Conservation (phyloP, 2,329 filamentous ascomycete species). For the Nemania serpens region DNA sequence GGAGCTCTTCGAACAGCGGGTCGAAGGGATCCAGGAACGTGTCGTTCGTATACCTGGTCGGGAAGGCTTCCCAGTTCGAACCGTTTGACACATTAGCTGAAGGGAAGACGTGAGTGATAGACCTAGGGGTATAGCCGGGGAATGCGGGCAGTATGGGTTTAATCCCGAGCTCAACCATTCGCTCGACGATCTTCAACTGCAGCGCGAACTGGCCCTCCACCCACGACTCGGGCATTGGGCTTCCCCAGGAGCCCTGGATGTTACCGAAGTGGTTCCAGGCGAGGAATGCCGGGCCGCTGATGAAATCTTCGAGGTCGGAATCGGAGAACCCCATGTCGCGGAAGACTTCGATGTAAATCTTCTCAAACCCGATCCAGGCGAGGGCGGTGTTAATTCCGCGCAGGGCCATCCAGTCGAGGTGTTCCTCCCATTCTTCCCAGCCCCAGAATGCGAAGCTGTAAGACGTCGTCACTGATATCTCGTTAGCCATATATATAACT, state of each 20-base stretch:
- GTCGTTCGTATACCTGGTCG: constrained; percentile 23
- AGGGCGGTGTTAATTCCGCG: constrained; percentile 27
- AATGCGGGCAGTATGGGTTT: constrained; percentile 30
- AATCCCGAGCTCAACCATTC: constrained; percentile 31
- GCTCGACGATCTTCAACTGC: constrained; percentile 25
- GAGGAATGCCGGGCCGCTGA: constrained; percentile 28
- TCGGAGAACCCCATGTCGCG: constrained; percentile 28
- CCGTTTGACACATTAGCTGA: constrained; percentile 28
- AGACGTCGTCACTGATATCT: constrained; percentile 27
- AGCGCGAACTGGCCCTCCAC: constrained; percentile 26
- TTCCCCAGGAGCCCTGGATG: constrained; percentile 30
- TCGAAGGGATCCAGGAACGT: constrained; percentile 31
- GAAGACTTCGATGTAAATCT: constrained; percentile 31
- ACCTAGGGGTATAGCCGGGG: constrained; percentile 23
- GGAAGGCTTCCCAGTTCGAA: constrained; percentile 27
- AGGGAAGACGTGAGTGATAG: constrained; percentile 23
- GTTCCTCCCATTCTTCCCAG: constrained; percentile 29
- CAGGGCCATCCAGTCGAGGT: constrained; percentile 31
- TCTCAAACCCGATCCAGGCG: constrained; percentile 31
- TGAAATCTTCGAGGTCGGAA: constrained; percentile 23
- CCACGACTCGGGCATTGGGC: constrained; percentile 23
- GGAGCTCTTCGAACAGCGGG: constrained; percentile 27
- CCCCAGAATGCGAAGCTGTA: constrained; percentile 29
- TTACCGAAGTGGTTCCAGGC: constrained; percentile 32
- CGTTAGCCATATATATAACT: constrained; percentile 4